Base-by-base conservation (phyloP, 2,329 filamentous ascomycete genomes). In the Trichoderma citrinoviride region DNA sequence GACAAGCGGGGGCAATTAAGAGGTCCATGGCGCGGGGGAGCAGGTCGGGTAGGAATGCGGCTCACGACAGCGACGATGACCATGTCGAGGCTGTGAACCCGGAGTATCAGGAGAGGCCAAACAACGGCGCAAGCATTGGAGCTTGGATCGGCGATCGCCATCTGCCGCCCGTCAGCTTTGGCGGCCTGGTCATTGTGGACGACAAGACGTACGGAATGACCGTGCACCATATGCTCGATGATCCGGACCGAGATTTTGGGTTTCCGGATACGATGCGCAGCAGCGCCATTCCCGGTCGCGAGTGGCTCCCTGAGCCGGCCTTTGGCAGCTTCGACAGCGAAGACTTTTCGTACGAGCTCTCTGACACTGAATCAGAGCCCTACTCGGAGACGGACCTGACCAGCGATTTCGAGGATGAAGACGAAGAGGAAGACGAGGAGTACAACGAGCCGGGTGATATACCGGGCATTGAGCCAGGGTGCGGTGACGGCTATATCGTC, bases 171-270 rank as follows among this genome's bases (percentile, higher is more conserved):
- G 94, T 96, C 3, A 96, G 92, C 37, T 93, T 96, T 70, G 94
- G 94, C 14, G 94, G 94, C 8, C 83, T 97, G 4, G 87, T 98
- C 46, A 80, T 95, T 37, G 87, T 98, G 1, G 93, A 98, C 73
- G 87, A 90, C 63, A 88, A 90, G 74, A 87, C 91, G 0, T 95
- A 93, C 72, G 94, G 94, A 14, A 95, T 98, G 91, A 97, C 92
- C 23, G 94, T 98, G 0, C 94, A 98, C 73, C 94, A 98, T 76
- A 94, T 98, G 87, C 85, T 98, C 2, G 94, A 97, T 80, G 85
- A 88, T 65, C 86, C 85, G 1, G 84, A 85, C 3, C 76, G 77
- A 61, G 79, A 82, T 10, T 78, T 78, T 41, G 71, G 69, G 1
- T 68, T 69, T 10, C 66, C 64, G 25, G 69, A 76, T 47, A 69